A percentile compares a stretch with the other conserved stretches of the same genome.
phyloP scores from a whole-genome alignment of 2,329 filamentous ascomycete species.

The Ploettnerulaceae sp. region DNA sequence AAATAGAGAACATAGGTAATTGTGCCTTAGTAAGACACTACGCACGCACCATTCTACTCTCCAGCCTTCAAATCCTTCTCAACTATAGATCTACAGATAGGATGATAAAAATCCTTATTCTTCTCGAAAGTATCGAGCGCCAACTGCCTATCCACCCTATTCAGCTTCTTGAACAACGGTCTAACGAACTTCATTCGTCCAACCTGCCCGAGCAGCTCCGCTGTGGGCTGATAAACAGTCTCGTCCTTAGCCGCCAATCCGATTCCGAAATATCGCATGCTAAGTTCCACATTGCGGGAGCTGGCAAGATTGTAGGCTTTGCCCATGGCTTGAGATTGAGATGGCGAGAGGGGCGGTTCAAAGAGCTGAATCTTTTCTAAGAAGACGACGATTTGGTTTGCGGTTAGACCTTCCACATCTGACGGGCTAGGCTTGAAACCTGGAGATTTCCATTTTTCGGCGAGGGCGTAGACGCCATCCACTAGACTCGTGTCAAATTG shows the following conservation, averaged over 20 bases:
- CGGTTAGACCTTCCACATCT: slow-evolving; percentile 71
- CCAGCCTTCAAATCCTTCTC: slow-evolving; percentile 65
- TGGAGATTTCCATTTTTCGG: slow-evolving; percentile 71
- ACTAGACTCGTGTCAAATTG: slow-evolving; percentile 85
- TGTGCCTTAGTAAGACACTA: too few relatives aligned
- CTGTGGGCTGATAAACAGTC: slow-evolving; percentile 64
- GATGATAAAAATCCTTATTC: slow-evolving; percentile 91
- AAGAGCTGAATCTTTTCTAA: slow-evolving; percentile 73
- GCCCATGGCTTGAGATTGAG: slow-evolving; percentile 68
- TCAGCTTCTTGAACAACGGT: slow-evolving; percentile 73
- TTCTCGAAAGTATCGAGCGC: slow-evolving; percentile 80
- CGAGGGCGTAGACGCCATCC: slow-evolving; percentile 77
- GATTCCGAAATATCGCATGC: slow-evolving; percentile 73
- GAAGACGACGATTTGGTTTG: slow-evolving; percentile 89
- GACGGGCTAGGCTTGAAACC: slow-evolving; percentile 58
- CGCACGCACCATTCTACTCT: too few relatives aligned
- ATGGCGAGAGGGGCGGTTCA: slow-evolving; percentile 54
- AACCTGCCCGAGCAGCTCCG: slow-evolving; percentile 71
- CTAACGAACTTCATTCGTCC: slow-evolving; percentile 97
- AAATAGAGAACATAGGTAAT: too few relatives aligned
- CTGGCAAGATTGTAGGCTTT: slow-evolving; percentile 65
- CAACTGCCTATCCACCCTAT: slow-evolving; percentile 66
- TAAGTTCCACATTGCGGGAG: slow-evolving; percentile 84
- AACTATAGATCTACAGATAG: slow-evolving; percentile 81
- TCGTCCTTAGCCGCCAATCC: slow-evolving; percentile 70